phyloP scores from a whole-genome alignment of 1,139 yeast genomes.

The Yamadazyma jaroonii region DNA sequence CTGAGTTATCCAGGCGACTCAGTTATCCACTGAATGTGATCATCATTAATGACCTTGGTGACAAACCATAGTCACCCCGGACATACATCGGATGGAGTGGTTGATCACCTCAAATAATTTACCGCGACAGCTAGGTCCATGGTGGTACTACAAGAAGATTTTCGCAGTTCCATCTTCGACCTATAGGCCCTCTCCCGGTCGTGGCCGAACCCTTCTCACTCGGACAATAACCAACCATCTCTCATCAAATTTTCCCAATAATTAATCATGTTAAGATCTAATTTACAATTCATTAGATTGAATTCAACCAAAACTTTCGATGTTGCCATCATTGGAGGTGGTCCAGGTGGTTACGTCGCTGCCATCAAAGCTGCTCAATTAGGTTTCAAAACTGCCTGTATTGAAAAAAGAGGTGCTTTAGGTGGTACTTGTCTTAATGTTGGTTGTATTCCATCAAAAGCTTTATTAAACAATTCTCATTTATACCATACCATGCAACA shows the following conservation, averaged over 20 bases:
- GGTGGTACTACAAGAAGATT: neutral
- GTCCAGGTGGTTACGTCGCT: constrained; percentile 99
- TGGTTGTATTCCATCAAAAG: constrained; percentile 98
- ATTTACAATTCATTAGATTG: constrained; percentile 33
- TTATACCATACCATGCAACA: constrained; percentile 84
- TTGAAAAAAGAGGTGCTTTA: constrained; percentile 91
- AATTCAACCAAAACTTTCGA: constrained; percentile 60
- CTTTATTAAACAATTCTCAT: constrained; percentile 91
- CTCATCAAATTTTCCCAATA: constrained; percentile 6
- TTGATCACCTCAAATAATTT: too few species aligned
- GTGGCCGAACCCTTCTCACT: constrained; percentile 5
- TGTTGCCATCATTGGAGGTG: constrained; percentile 95
- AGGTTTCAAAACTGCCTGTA: constrained; percentile 91
- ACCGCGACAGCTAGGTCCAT: neutral
- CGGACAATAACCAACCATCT: constrained; percentile 19
- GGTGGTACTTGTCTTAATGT: constrained; percentile 99
- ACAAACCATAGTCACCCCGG: too few species aligned
- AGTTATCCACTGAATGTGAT: too few species aligned
- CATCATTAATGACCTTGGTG: too few species aligned
- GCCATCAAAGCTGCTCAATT: constrained; percentile 98
- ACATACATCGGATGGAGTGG: too few species aligned
- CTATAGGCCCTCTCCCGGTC: constrained; percentile 6
- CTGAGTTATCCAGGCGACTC: too few species aligned
- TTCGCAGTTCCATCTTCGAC: too few species aligned
- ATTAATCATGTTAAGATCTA: constrained; percentile 6